Base-by-base conservation (phyloP, 1,284 basidiomycete genomes). In the Coriolopsis trogii region DNA sequence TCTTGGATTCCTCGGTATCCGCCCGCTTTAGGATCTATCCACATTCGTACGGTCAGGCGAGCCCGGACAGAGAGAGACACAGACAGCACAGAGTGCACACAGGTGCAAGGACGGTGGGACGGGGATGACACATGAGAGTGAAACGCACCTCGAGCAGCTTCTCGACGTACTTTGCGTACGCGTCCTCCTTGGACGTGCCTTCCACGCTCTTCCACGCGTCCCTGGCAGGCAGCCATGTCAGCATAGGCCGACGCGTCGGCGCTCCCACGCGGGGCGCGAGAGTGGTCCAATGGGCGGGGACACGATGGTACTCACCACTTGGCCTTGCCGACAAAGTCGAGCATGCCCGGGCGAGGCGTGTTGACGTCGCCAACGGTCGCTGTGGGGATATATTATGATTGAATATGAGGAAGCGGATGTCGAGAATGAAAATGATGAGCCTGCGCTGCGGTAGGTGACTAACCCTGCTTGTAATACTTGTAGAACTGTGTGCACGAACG, bases 391-490 rank as follows among this genome's bases (percentile, higher is more conserved):
- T 29, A 43, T 55, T 36, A 53, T 39, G 21, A 41, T 50, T 47
- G 36, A 26, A 31, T 41, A 31, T n/a, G n/a, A n/a, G n/a, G n/a
- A 41, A 37, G 18, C 23, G 39, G 26, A 50, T 43, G 23, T 24
- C 29, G 36, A 13, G 41, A 38, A 39, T 51, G 48, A 42, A 41
- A 40, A 49, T 41, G 38, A 53, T 67, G 31, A 49, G 25, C 25
- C 18, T 12, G 16, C 24, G 26, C 28, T 25, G 42, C 20, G 38
- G 26, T n/a, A 39, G 18, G 41, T n/a, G 44, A 37, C 51, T 47
- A 43, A 89, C 90, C 90, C 79, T 95, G 93, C 80, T 97, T 98
- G 81, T 80, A 97, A 70, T 88, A 84, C 64, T 81, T 82, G 80
- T 98, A 97, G 79, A 96, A 96, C 94, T 96, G 66, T 39, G 49